Conservation (phyloP, 2,329 filamentous ascomycete genomes). For the Aspergillus amoenus region DNA sequence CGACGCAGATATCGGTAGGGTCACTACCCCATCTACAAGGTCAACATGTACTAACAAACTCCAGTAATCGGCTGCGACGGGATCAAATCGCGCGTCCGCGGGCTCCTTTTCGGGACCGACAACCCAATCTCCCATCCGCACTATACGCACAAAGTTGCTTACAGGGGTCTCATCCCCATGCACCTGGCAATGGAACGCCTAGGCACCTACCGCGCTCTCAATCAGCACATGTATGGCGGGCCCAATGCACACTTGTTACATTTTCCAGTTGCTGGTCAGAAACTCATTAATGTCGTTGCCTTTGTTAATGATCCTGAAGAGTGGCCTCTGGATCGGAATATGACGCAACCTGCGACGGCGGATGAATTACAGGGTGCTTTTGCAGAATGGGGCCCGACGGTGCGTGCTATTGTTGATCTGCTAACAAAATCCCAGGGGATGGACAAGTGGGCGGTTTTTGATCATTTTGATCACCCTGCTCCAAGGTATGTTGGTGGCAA, state of each 20-base stretch:
- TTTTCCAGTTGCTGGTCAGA: constrained; percentile 41
- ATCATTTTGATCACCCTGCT: constrained; percentile 46
- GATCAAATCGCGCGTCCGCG: constrained; percentile 58
- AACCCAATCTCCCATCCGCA: constrained; percentile 47
- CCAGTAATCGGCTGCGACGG: constrained; percentile 61
- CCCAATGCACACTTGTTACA: constrained; percentile 59
- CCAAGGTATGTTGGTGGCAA: constrained; percentile 38
- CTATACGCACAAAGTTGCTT: constrained; percentile 62
- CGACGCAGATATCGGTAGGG: constrained; percentile 38
- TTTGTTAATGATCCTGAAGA: constrained; percentile 22
- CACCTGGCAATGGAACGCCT: constrained; percentile 49
- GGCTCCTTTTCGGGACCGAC: constrained; percentile 52
- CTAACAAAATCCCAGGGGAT: constrained; percentile 45
- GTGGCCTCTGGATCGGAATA: constrained; percentile 16
- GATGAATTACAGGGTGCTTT: constrained; percentile 9
- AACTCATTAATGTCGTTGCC: constrained; percentile 25
- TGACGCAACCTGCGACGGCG: constrained; percentile 19
- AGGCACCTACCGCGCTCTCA: constrained; percentile 50
- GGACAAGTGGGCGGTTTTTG: constrained; percentile 59
- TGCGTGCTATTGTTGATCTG: constrained; percentile 29
- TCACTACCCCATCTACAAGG: too few relatives aligned
- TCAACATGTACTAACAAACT: neutral
- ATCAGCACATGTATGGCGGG: constrained; percentile 58
- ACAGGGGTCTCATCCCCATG: constrained; percentile 63
- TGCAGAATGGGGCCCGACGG: constrained; percentile 46